Percentiles rank a stretch among this genome's conserved stretches.
phyloP scores from a whole-genome alignment of 148 eudicot species.

The Gaultheria prostrata region DNA sequence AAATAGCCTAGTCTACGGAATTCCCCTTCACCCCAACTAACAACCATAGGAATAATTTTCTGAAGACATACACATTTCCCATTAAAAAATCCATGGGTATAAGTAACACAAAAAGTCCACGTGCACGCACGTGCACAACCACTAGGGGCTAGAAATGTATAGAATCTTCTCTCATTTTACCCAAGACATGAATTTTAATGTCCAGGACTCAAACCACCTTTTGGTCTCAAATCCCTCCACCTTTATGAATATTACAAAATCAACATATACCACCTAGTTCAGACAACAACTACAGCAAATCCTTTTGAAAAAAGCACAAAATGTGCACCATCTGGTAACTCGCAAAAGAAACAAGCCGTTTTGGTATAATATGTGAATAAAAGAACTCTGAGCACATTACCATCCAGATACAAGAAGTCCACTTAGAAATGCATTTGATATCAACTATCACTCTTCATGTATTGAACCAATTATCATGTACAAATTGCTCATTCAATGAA shows the following conservation, averaged over 20 bases:
- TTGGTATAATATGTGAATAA: neutral
- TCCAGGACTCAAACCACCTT: neutral
- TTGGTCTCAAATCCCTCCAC: neutral
- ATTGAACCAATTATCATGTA: neutral
- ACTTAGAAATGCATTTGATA: neutral
- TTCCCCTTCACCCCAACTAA: too few relatives aligned
- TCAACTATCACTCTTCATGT: neutral
- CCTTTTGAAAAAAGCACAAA: constrained; percentile 1
- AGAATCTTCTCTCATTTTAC: neutral
- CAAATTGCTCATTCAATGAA: neutral
- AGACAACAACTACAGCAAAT: neutral
- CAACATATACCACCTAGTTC: neutral
- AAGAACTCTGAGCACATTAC: neutral
- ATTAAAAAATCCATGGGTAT: too few relatives aligned
- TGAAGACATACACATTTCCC: too few relatives aligned
- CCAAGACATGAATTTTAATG: neutral
- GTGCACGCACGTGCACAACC: too few relatives aligned
- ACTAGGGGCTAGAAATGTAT: neutral
- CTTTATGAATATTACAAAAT: neutral
- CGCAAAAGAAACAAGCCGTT: neutral
- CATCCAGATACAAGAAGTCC: neutral
- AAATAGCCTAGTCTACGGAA: too few relatives aligned
- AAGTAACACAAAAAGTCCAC: too few relatives aligned
- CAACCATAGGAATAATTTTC: too few relatives aligned
- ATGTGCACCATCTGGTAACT: neutral